Percentiles rank a stretch among this genome's conserved stretches.
Evolutionary conservation across 83 land plant species (phyloP).

Genomic region (Diphasiastrum complanatum): DNA sequence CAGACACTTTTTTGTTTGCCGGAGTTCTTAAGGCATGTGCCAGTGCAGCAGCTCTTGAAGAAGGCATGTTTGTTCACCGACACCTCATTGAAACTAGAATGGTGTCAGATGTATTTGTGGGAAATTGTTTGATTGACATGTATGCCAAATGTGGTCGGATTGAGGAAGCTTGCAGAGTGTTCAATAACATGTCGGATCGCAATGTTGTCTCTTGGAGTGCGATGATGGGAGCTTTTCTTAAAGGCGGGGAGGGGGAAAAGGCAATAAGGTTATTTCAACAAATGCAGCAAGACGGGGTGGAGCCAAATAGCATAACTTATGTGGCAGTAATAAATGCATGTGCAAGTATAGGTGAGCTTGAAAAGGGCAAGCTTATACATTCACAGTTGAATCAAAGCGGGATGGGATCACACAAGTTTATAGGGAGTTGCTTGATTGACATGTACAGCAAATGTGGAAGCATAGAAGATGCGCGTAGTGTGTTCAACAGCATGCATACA

Average conservation of each 20-base stretch:
- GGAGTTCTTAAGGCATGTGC: too few species aligned
- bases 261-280: neutral
- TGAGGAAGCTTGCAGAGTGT: too few species aligned
- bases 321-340: neutral
- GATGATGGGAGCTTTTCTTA: neutral
- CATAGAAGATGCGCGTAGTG: conserved; percentile 6
- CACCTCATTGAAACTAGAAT: too few species aligned
- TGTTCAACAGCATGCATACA: conserved; percentile 6
- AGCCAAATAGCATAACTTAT: conserved; percentile 1
- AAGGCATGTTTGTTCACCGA: too few species aligned
- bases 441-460: conserved; percentile 35
- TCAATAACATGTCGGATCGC: neutral
- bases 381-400: neutral
- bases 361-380: neutral
- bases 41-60: too few species aligned
- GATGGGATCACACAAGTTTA: neutral
- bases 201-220: neutral
- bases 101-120: neutral
- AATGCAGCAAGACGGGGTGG: neutral
- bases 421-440: conserved; percentile 7
- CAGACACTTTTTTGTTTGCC: too few species aligned
- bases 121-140: too few species aligned
- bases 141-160: too few species aligned
- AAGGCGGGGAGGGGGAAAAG: neutral
- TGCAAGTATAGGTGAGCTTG: neutral